Percentiles rank a stretch among this genome's conserved stretches.
Evolutionary conservation across 2,329 filamentous ascomycete species (phyloP).

Genomic region (Daldinia sp.): DNA sequence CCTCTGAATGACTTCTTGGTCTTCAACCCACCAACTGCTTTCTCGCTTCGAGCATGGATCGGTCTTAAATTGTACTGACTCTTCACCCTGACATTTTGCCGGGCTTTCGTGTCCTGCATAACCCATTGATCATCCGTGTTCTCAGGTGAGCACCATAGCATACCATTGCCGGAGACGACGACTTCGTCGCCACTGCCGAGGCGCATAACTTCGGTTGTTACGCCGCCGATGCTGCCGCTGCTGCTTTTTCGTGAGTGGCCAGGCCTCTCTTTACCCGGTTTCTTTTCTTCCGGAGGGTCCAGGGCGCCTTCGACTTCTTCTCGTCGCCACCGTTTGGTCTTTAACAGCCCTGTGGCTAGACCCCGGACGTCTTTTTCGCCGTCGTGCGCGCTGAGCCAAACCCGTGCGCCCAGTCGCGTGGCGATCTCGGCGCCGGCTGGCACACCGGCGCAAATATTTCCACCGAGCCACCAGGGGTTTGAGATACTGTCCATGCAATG

Average conservation of each 20-base stretch:
- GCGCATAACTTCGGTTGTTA: constrained; percentile 52
- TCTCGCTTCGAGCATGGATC: background rate
- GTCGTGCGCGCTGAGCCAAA: constrained; percentile 70
- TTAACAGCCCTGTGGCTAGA: constrained; percentile 59
- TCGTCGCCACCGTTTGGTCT: constrained; percentile 53
- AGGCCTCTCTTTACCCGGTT: constrained; percentile 1
- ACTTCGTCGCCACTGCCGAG: constrained; percentile 55
- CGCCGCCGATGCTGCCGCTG: constrained; percentile 19
- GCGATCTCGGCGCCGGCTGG: constrained; percentile 67
- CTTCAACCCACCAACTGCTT: constrained; percentile 19
- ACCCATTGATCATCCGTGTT: constrained; percentile 20
- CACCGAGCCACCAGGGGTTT: constrained; percentile 69
- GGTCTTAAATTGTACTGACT: background rate
- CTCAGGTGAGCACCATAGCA: constrained; percentile 41
- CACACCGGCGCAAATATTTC: constrained; percentile 64
- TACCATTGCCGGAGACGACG: constrained; percentile 51
- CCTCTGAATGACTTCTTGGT: constrained; percentile 31
- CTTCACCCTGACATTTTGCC: background rate
- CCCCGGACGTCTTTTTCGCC: constrained; percentile 65
- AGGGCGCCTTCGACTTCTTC: constrained; percentile 55
- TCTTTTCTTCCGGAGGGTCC: constrained; percentile 4
- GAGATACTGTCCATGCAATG: constrained; percentile 69
- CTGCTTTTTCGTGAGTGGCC: constrained; percentile 35
- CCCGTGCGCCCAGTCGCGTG: constrained; percentile 58
- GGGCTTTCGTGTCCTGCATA: constrained; percentile 2